Evolutionary conservation across 2,329 filamentous ascomycete species (phyloP), one percentile per base, ranked within the genome.

Genomic region (Geoglossum cookeanum): DNA sequence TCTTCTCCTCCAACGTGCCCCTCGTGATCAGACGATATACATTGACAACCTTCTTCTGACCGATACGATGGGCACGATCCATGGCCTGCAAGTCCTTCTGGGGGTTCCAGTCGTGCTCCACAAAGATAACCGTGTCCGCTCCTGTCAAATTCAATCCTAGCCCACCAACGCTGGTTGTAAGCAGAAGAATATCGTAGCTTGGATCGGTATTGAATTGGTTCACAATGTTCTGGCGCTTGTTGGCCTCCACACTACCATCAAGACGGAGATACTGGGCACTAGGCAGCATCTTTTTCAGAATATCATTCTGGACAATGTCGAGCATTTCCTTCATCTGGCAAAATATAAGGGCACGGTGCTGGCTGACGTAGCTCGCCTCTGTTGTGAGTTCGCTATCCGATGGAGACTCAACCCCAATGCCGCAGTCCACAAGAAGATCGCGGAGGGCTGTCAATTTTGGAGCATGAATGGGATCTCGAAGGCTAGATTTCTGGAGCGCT

Each of bases 311-410:
- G 1, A 98, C 94, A 80, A 98, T 97, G 69, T 98, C 92, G 29
- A 98, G 78, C 94, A 98, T 98, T 69, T 98, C 92, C 72, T 98
- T 98, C 88, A 98, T 96, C 69, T 98, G 92, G 65, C 92, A 98
- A 76, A 98, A 98, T 63, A 98, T 85, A 32, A 98, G 79, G 0
- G 92, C 94, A 49, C 92, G 87, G 68, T 98, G 92, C 33, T 91
- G 92, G 60, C 92, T 95, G 68, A 98, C 94, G 45, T 90, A 94
- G 68, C 87, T 80, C 55, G 79, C 77, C 58, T 77, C 78, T 0
- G 78, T 75, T 15, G 77, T 76, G 11, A 84, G 68, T 47, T 77
- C 74, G 22, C 74, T 74, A 61, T 78, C 76, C 15, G 68, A 63
- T 9, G 67, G 72, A 15, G 80, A 78, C 60, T 89, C 83, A 44